Evolutionary conservation across 768 basidiomycete genomes (phyloP).

Genomic region (Tricholoma furcatifolium): DNA sequence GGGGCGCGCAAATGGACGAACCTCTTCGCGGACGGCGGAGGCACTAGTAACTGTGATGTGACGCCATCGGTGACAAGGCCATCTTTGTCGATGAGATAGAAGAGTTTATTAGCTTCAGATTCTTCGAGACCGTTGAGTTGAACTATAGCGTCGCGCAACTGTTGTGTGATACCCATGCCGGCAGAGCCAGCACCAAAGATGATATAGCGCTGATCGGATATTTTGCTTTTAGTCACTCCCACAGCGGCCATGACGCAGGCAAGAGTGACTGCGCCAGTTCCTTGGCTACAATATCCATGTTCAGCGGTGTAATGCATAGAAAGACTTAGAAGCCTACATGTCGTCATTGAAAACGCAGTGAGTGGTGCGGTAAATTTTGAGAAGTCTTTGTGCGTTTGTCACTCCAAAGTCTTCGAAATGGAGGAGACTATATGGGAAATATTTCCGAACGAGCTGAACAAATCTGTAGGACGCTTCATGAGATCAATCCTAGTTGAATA

Average conservation of each 20-base stretch:
- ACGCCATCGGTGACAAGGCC: constrained; percentile 54
- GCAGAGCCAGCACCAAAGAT: constrained; percentile 83
- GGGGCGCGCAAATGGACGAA: constrained; percentile 55
- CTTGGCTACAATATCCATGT: constrained; percentile 45
- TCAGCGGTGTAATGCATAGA: not conserved
- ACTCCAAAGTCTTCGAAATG: constrained; percentile 91
- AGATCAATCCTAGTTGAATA: not conserved
- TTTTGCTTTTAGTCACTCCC: constrained; percentile 58
- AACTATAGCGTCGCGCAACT: constrained; percentile 76
- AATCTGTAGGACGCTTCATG: constrained; percentile 43
- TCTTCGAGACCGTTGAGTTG: constrained; percentile 47
- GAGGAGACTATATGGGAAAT: constrained; percentile 62
- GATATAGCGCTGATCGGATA: constrained; percentile 75
- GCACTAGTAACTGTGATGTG: constrained; percentile 36
- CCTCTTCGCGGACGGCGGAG: constrained; percentile 41
- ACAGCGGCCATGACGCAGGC: constrained; percentile 68
- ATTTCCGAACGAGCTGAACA: constrained; percentile 72
- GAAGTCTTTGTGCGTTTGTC: constrained; percentile 67
- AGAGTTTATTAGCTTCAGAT: constrained; percentile 60
- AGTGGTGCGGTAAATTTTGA: constrained; percentile 59
- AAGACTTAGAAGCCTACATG: constrained; percentile 44
- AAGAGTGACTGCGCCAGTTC: constrained; percentile 75
- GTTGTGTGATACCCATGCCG: constrained; percentile 75
- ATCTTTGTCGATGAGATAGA: constrained; percentile 73
- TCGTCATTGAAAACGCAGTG: constrained; percentile 85